Evolutionary conservation across 257 asterid genomes (phyloP).

Genomic region (Petunia axillaris): DNA sequence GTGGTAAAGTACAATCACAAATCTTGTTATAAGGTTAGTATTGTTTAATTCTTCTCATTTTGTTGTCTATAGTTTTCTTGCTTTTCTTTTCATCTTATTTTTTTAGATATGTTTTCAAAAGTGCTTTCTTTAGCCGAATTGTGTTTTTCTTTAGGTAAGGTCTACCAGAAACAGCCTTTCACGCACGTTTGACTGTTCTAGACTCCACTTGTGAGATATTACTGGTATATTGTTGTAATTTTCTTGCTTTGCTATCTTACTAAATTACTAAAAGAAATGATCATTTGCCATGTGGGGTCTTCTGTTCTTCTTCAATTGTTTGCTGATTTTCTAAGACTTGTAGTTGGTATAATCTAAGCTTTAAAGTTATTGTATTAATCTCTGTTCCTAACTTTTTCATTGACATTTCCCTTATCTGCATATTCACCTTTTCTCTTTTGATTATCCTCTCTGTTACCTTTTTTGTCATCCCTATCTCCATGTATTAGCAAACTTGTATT

Average conservation of each 20-base stretch:
- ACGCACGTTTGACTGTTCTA: no score
- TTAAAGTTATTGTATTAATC: background rate
- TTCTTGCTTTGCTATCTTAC: background rate
- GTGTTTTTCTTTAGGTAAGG: no score
- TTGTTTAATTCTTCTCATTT: slow-evolving; percentile 3
- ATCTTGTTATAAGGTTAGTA: background rate
- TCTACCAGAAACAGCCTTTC: no score
- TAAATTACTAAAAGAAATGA: background rate
- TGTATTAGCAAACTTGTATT: background rate
- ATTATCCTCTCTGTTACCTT: background rate
- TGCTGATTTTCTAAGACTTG: background rate
- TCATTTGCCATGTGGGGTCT: slow-evolving; percentile 41
- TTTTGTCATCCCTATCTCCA: slow-evolving; percentile 9
- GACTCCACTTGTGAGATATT: no score
- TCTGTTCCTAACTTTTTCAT: background rate
- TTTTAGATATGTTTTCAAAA: no score
- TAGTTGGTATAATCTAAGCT: background rate
- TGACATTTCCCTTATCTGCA: background rate
- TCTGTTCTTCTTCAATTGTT: slow-evolving; percentile 37
- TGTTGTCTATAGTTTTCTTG: background rate
- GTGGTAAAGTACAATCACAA: background rate
- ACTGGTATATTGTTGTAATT: no score
- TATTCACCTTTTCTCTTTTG: slow-evolving; percentile 23
- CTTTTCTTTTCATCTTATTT: no score
- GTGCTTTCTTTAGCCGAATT: no score